Evolutionary conservation across 2,329 filamentous ascomycete species (phyloP).

Genomic region (Paecilomyces sp.): DNA sequence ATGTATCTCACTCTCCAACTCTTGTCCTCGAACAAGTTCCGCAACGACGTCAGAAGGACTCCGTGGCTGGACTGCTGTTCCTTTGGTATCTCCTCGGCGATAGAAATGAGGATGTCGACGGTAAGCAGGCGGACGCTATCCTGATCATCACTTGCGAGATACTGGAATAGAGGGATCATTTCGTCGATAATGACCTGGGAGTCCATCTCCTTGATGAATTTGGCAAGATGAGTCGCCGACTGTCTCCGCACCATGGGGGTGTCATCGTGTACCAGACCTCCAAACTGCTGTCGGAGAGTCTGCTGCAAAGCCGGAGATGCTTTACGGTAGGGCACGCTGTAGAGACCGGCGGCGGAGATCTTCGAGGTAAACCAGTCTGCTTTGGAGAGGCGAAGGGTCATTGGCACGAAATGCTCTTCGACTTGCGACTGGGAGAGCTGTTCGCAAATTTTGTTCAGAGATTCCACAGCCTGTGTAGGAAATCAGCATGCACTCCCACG

Average conservation of each 20-base stretch:
- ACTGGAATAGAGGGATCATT: slow-evolving; percentile 98
- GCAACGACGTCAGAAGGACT: slow-evolving; percentile 79
- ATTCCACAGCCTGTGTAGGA: slow-evolving; percentile 76
- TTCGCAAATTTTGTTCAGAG: slow-evolving; percentile 97
- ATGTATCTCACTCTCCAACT: slow-evolving; percentile 99
- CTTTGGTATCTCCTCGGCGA: slow-evolving; percentile 95
- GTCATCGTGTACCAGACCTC: slow-evolving; percentile 90
- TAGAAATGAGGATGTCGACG: slow-evolving; percentile 91
- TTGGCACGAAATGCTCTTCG: slow-evolving; percentile 94
- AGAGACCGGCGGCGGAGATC: slow-evolving; percentile 94
- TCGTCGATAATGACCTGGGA: slow-evolving; percentile 88
- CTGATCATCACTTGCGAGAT: slow-evolving; percentile 92
- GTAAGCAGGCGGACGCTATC: slow-evolving; percentile 94
- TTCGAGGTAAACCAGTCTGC: slow-evolving; percentile 99
- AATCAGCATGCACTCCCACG: slow-evolving; percentile 5
- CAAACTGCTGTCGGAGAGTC: slow-evolving; percentile 84
- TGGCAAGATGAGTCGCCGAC: slow-evolving; percentile 90
- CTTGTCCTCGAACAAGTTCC: slow-evolving; percentile 96
- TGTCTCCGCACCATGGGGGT: slow-evolving; percentile 98
- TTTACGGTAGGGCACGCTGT: slow-evolving; percentile 88
- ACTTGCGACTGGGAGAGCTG: slow-evolving; percentile 86
- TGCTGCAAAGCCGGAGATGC: slow-evolving; percentile 83
- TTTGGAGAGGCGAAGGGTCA: slow-evolving; percentile 92
- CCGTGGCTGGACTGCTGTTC: slow-evolving; percentile 97
- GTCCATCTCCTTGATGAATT: slow-evolving; percentile 96